Conservation (phyloP, 768 basidiomycete genomes). For the Punctularia strigosozonata region DNA sequence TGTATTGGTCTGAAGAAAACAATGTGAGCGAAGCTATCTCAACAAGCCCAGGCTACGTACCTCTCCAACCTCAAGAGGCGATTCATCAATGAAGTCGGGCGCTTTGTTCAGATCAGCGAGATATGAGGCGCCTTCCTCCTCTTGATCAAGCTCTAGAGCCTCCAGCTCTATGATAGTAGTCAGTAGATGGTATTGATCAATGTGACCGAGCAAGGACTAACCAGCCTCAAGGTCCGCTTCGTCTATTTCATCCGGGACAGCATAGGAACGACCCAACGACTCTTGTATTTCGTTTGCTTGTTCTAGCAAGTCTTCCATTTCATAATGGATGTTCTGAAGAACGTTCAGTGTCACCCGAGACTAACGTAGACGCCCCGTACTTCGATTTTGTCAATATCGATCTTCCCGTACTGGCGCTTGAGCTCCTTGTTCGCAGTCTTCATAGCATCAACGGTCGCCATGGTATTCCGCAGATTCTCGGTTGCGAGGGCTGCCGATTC, state of each 20-base stretch:
- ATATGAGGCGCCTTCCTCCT: constrained; percentile 86
- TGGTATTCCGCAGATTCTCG: constrained; percentile 97
- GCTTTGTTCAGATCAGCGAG: constrained; percentile 75
- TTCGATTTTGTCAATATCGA: constrained; percentile 97
- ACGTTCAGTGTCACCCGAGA: background rate
- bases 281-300: constrained; percentile 98
- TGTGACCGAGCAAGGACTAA: constrained; percentile 19
- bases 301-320: constrained; percentile 96
- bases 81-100: constrained; percentile 88
- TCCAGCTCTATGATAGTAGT: constrained; percentile 61
- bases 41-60: constrained; percentile 23
- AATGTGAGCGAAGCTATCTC: background rate
- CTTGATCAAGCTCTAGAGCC: constrained; percentile 83
- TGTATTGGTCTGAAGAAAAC: constrained; percentile 3
- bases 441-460: constrained; percentile 98
- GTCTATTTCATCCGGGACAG: constrained; percentile 94
- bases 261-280: constrained; percentile 84
- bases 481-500: constrained; percentile 91
- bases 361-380: constrained; percentile 28
- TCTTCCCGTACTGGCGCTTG: constrained; percentile 92
- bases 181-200: background rate
- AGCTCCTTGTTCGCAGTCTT: constrained; percentile 92
- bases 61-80: constrained; percentile 61
- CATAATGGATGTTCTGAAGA: constrained; percentile 80
- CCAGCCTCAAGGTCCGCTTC: constrained; percentile 97